A percentile compares a stretch with the other conserved stretches of the same genome.
These are phyloP conservation scores for Groenewaldozyma tartarivorans DNA, from an alignment of 805 yeast species.

Conservation along the genomic window DNA sequence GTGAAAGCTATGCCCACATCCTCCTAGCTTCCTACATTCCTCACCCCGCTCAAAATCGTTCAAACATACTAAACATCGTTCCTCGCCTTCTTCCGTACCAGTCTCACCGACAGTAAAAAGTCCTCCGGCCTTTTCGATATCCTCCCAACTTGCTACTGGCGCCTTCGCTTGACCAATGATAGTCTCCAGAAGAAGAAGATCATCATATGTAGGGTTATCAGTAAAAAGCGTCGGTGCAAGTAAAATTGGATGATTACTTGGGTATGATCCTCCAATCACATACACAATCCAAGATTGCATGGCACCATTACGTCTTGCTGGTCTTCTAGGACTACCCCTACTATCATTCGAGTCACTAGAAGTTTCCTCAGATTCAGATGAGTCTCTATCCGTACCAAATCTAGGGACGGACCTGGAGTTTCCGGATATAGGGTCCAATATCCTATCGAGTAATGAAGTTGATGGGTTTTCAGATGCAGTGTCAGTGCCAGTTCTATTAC, in stretches of 20 bases:
- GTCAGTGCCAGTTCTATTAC: background rate
- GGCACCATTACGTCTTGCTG: slow-evolving; percentile 14
- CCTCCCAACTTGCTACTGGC: slow-evolving; percentile 34
- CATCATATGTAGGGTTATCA: slow-evolving; percentile 44
- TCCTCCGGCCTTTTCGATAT: slow-evolving; percentile 33
- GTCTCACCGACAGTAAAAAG: slow-evolving; percentile 19
- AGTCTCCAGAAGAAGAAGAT: slow-evolving; percentile 37
- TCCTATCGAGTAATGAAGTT: background rate
- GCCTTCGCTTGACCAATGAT: slow-evolving; percentile 40
- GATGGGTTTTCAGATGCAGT: background rate
- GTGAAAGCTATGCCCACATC: slow-evolving; percentile 47
- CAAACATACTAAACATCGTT: slow-evolving; percentile 44
- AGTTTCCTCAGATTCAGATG: background rate
- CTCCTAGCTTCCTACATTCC: slow-evolving; percentile 33
- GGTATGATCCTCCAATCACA: slow-evolving; percentile 49
- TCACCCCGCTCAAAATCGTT: slow-evolving; percentile 40
- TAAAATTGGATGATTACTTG: slow-evolving; percentile 39
- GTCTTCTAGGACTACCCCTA: background rate
- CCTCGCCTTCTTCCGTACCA: background rate
- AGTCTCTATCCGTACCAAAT: too few relatives aligned
- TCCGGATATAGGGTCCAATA: background rate
- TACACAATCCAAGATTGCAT: slow-evolving; percentile 50
- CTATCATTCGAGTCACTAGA: background rate
- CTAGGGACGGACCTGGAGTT: background rate
- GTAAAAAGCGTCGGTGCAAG: slow-evolving; percentile 39